These are phyloP conservation scores for Epichloe festucae DNA, from an alignment of 2,329 filamentous ascomycete species.

Conservation along the genomic window DNA sequence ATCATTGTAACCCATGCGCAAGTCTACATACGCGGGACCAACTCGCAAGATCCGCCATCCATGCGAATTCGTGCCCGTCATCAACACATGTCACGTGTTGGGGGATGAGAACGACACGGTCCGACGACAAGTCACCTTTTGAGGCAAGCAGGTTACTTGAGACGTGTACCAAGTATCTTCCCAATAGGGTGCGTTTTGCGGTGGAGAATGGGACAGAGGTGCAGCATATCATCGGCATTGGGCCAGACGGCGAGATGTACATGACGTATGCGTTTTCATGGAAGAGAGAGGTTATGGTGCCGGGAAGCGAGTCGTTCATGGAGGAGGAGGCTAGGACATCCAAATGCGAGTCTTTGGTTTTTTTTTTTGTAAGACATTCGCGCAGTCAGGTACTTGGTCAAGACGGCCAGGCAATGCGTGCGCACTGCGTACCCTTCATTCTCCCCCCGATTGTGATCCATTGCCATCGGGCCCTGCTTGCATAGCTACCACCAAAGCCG, in stretches of 20 bases:
- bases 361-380: no score
- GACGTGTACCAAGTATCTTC: constrained; percentile 18
- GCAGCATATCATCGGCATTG: constrained; percentile 17
- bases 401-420: background rate
- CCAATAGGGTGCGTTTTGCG: constrained; percentile 17
- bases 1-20: constrained; percentile 4
- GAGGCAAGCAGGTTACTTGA: constrained; percentile 11
- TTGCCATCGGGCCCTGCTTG: constrained; percentile 18
- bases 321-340: constrained; percentile 9
- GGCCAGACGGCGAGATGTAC: constrained; percentile 13
- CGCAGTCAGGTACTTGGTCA: no score
- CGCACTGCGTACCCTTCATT: background rate
- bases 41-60: constrained; percentile 16
- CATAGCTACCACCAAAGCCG: constrained; percentile 18
- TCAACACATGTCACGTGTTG: background rate
- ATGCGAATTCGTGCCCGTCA: constrained; percentile 17
- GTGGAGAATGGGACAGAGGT: constrained; percentile 19
- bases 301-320: constrained; percentile 10
- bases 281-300: constrained; percentile 11
- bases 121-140: constrained; percentile 13
- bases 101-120: constrained; percentile 6
- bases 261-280: constrained; percentile 23
- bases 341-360: constrained; percentile 9
- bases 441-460: background rate
- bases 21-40: constrained; percentile 16